phyloP scores from a whole-genome alignment of 2,329 filamentous ascomycete species.

The Epichloe bromicola region DNA sequence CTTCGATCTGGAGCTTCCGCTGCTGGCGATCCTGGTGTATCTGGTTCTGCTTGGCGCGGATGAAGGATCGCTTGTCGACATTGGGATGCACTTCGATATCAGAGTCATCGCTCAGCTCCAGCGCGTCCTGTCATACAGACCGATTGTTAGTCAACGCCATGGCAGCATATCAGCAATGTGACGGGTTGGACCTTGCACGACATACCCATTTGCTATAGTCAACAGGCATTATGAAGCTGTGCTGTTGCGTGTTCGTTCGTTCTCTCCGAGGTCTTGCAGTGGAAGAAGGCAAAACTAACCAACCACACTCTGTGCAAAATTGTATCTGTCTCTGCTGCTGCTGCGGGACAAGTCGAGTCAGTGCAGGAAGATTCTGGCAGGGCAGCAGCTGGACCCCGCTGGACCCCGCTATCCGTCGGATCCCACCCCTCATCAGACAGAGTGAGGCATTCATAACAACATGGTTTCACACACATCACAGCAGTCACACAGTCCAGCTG shows the following conservation, averaged over 20 bases:
- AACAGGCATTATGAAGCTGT: conserved; percentile 30
- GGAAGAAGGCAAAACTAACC: no score
- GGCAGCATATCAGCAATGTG: neutral
- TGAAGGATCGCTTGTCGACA: conserved; percentile 96
- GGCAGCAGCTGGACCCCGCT: neutral
- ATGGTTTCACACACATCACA: neutral
- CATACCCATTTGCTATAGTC: conserved; percentile 59
- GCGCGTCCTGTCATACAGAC: conserved; percentile 50
- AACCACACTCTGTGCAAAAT: neutral
- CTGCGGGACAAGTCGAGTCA: neutral
- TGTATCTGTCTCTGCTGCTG: neutral
- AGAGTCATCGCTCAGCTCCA: conserved; percentile 96
- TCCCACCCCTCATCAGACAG: no score
- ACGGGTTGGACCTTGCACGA: conserved; percentile 1
- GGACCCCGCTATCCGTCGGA: neutral
- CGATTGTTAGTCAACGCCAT: neutral
- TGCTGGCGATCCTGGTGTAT: conserved; percentile 86
- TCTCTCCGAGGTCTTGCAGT: neutral
- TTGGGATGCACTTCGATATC: conserved; percentile 98
- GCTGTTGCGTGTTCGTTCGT: neutral
- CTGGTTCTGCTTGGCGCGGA: conserved; percentile 93
- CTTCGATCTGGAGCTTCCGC: conserved; percentile 78
- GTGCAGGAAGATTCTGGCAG: neutral
- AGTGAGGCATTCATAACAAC: no score
- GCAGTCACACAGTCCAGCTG: neutral